phyloP scores from a whole-genome alignment of 306 rosid species.

The Luffa aegyptiaca region DNA sequence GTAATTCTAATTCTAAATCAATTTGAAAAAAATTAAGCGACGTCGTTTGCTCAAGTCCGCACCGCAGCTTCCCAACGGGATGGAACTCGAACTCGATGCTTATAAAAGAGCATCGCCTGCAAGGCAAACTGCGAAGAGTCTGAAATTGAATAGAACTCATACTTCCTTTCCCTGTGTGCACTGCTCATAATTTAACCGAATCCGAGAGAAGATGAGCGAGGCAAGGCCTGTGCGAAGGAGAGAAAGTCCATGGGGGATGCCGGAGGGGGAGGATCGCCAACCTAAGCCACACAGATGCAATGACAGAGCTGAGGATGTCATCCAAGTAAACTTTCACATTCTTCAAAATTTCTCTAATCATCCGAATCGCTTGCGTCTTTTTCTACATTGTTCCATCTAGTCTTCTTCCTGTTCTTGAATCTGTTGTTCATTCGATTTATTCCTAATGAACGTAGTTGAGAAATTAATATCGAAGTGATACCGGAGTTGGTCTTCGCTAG shows the following conservation, averaged over 20 bases:
- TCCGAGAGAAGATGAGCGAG: slow-evolving; percentile 45
- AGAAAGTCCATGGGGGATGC: slow-evolving; percentile 90
- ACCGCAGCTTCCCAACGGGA: background rate
- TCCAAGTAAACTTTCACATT: slow-evolving; percentile 39
- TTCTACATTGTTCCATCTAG: background rate
- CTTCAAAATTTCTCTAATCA: background rate
- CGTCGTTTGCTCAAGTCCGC: background rate
- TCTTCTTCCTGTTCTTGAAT: background rate
- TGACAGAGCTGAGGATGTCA: slow-evolving; percentile 79
- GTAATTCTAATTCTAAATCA: too few relatives aligned
- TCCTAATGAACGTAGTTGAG: background rate
- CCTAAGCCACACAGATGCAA: slow-evolving; percentile 95
- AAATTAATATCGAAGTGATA: background rate
- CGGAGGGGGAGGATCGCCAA: slow-evolving; percentile 64
- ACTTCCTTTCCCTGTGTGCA: background rate
- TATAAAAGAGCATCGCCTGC: background rate
- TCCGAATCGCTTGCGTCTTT: background rate
- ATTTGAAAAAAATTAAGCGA: background rate
- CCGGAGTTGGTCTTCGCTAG: background rate
- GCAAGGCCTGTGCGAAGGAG: slow-evolving; percentile 78
- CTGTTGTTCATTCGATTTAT: background rate
- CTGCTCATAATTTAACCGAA: background rate
- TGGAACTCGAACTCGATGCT: background rate
- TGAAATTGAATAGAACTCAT: background rate
- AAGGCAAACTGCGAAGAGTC: background rate